These are phyloP conservation scores for Colletotrichum camelliae DNA, from an alignment of 2,329 filamentous ascomycete species.

Conservation along the genomic window DNA sequence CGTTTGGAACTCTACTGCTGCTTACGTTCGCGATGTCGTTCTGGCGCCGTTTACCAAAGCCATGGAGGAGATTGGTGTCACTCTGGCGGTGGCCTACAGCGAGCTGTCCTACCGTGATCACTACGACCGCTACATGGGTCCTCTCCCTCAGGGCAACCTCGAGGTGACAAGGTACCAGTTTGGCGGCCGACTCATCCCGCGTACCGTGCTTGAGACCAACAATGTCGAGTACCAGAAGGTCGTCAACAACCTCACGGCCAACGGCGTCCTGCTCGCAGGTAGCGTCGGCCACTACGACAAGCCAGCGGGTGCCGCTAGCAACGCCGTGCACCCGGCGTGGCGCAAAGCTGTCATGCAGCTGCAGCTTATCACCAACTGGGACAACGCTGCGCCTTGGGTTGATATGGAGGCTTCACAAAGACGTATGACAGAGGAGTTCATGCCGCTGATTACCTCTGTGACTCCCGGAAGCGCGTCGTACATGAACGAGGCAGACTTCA, in stretches of 20 bases:
- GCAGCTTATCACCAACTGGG: slow-evolving; percentile 33
- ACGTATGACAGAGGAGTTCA: slow-evolving; percentile 34
- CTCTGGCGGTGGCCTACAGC: slow-evolving; percentile 27
- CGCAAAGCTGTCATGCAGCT: slow-evolving; percentile 36
- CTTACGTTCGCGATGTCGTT: slow-evolving; percentile 29
- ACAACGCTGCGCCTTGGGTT: slow-evolving; percentile 24
- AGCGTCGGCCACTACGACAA: slow-evolving; percentile 34
- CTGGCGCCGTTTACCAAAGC: slow-evolving; percentile 35
- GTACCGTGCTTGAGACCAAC: slow-evolving; percentile 33
- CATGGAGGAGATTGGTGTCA: slow-evolving; percentile 30
- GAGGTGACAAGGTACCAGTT: slow-evolving; percentile 37
- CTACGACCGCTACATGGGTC: slow-evolving; percentile 40
- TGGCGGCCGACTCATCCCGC: slow-evolving; percentile 41
- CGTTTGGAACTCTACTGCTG: slow-evolving; percentile 30
- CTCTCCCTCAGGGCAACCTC: slow-evolving; percentile 36
- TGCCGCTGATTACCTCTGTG: slow-evolving; percentile 35
- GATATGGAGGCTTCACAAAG: slow-evolving; percentile 31
- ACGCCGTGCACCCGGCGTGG: slow-evolving; percentile 44
- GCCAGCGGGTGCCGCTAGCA: slow-evolving; percentile 32
- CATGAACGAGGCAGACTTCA: slow-evolving; percentile 57
- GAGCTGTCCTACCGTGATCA: slow-evolving; percentile 35
- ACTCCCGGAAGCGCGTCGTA: slow-evolving; percentile 50
- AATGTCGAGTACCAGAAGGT: slow-evolving; percentile 32
- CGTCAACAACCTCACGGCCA: slow-evolving; percentile 32
- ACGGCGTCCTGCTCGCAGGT: slow-evolving; percentile 35